These are phyloP conservation scores for Sporothrix pallida DNA, from an alignment of 2,329 filamentous ascomycete genomes.

Conservation along the genomic window DNA sequence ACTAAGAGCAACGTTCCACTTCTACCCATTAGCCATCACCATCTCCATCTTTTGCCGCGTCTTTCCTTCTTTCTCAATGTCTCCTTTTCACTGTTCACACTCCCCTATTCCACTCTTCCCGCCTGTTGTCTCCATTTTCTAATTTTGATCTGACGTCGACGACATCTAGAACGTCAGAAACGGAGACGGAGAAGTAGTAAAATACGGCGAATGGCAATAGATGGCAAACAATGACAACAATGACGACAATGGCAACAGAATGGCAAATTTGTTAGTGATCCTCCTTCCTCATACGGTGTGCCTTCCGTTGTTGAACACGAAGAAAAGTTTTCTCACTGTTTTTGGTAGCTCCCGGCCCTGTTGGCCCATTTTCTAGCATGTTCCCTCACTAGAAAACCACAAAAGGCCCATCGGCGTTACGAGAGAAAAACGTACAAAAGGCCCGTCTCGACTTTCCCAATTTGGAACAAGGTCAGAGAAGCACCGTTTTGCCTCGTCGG, in stretches of 20 bases:
- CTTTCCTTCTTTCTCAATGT: neutral
- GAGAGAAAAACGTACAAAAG: neutral
- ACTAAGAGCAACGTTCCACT: conserved; percentile 3
- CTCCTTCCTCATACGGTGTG: conserved; percentile 20
- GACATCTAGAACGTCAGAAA: conserved; percentile 10
- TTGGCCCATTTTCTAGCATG: neutral
- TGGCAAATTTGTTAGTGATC: neutral
- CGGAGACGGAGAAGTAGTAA: neutral
- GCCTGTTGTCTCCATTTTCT: conserved; percentile 2
- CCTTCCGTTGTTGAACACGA: neutral
- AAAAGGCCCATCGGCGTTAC: conserved; percentile 20
- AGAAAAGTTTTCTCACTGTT: neutral
- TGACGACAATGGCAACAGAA: neutral
- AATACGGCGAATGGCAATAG: neutral
- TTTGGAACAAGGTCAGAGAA: neutral
- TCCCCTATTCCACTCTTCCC: neutral
- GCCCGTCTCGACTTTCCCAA: conserved; percentile 17
- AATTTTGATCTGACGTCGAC: neutral
- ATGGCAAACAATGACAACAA: neutral
- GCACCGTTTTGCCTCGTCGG: conserved; percentile 26
- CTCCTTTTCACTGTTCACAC: neutral
- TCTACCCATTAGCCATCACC: neutral
- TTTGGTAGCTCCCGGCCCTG: neutral
- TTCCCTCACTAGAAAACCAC: neutral
- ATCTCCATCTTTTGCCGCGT: conserved; percentile 25